Evolutionary conservation across 495 filamentous ascomycete genomes (phyloP), one percentile per base, ranked within the genome.

Genomic region (Trichoderma virens): DNA sequence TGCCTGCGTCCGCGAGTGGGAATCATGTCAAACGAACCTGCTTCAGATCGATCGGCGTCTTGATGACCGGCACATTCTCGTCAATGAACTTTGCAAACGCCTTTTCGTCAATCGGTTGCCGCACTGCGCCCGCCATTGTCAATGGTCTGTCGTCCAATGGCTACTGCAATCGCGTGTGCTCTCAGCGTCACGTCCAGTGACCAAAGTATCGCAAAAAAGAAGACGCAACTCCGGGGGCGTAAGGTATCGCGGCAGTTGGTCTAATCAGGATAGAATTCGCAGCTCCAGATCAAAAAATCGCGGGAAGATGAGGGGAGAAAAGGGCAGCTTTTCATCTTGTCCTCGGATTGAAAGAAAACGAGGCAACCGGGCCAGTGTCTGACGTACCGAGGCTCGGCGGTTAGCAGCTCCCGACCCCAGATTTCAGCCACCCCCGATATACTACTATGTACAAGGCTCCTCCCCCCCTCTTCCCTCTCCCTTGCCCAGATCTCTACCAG

Each of bases 101-200:
- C 62, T 78, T 74, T 45, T 92, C 74, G 69, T 96, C 88, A 72
- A 98, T 95, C 32, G 90, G 90, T 67, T 98, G 93, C 68, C 94
- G 85, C 63, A 98, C 84, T 35, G 78, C 78, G 64, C 94, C 93
- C 28, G 94, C 93, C 94, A 98, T 98, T 25, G 65, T 69, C 6
- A 20, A 54, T 54, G 3, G 45, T 56, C 47, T 56, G 16, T 56
- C 34, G 34, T 5, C 34, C 34, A 35, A 35, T 35, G 6, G 34
- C 2, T 6, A 7, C 34, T 6, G 6, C 34, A 7, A 35, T 35
- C 34, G 34, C 34, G 34, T 13, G 34, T 7, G 6, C 34, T 7
- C 34, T 35, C 11, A 7, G 6, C 34, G 34, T 35, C 34, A 13
- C 34, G 13, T 7, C 34, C 34, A 35, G 34, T 35, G 13, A 8